Base-by-base conservation (phyloP, 176 grass and related monocot genomes). In the Oryza australiensis region DNA sequence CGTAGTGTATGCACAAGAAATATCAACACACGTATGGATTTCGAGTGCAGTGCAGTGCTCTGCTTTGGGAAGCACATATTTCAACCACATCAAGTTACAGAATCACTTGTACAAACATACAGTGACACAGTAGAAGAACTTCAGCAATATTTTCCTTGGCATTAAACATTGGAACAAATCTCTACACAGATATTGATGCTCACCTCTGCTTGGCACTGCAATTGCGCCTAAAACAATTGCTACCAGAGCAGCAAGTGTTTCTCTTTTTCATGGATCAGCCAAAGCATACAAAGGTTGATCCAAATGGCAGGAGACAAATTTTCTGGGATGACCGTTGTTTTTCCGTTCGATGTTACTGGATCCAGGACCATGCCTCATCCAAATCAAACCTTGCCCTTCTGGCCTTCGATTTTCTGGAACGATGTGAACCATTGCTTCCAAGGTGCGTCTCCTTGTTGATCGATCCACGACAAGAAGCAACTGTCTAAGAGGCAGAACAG, bases 391-490 rank as follows among this genome's bases (percentile, higher is more conserved):
- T 87, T 53, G 43, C 84, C 62, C 77, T 94, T 90, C 60, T 85
- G 86, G 59, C 87, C 85, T 82, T 97, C 85, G 2, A 94, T 82
- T 68, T 75, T 81, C 53, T 74, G 63, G 78, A 94, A 68, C 0
- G 88, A 92, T 8, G 85, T 74, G 85, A 95, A 93, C 90, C 93
- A 93, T 29, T 68, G 80, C 82, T 98, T 98, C 96, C 96, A 98
- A 26, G 87, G 64, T 11, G 96, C 96, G 51, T 95, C 90, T 9
- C 96, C 93, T 82, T 98, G 92, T 26, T 98, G 95, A 40, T 98
- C 95, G 11, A 98, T 89, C 96, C 96, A 98, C 3, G 96, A 98
- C 80, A 95, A 72, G 84, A 95, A 98, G 29, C 85, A 91, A 13
- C 93, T 98, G 83, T 95, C 96, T 40, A 95, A 37, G 51, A 95